Base-by-base conservation (phyloP, 768 basidiomycete species). In the Cystoderma amianthinum region DNA sequence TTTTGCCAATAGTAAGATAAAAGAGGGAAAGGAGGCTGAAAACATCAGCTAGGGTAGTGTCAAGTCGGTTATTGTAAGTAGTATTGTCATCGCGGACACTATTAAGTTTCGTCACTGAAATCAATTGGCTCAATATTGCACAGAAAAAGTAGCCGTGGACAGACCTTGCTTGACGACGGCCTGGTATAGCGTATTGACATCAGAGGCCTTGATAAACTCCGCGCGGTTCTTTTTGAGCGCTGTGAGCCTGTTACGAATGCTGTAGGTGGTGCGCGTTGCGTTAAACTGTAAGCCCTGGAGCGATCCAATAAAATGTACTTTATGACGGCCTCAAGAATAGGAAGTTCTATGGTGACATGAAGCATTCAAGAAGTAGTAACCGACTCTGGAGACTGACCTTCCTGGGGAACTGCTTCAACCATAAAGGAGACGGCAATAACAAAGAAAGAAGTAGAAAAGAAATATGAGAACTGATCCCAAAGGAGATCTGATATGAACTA, bases 1-100 rank as follows among this genome's bases (percentile, higher is more conserved):
- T 93, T 68, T 93, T 94, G 32, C 96, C 96, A 47, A 99, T 93
- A 25, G 94, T 96, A 52, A 99, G 81, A 71, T 93, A 99, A 74
- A 96, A 97, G 49, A 99, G 76, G 11, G 92, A 95, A 33, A 99
- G 77, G 37, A 99, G 74, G 55, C 79, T 84, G 67, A 98, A 98
- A 25, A 98, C 95, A 64, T 99, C 96, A 20, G 90, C 83, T 35
- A 99, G 80, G 3, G 92, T 88, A 4, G 91, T 94, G 65, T 99
- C 96, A 34, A 99, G 73, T 38, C 96, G 74, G 62, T 98, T 99
- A 55, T 82, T 86, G 64, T 81, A 79, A 6, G 76, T 67, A 16
- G 77, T 76, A 46, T 69, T 75, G 49, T 85, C 85, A 55, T 85
- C 87, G 47, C 95, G 81, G 38, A 96, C 82, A 49, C 89, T 84